Evolutionary conservation across 768 basidiomycete species (phyloP).

Genomic region (Lyophyllum semitale): DNA sequence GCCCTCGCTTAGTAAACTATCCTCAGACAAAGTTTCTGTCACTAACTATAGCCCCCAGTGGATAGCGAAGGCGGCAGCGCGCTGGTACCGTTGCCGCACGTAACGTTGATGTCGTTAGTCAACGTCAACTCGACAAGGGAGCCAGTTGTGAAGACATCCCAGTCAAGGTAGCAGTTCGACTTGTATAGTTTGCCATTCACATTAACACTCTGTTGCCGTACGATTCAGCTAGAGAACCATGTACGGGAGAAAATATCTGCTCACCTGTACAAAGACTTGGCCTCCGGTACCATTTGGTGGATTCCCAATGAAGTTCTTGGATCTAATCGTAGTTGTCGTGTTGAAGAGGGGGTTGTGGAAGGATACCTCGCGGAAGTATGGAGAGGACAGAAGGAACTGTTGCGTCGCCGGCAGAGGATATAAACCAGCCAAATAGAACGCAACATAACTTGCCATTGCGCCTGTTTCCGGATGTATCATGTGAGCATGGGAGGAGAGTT

Average conservation of each 20-base stretch:
- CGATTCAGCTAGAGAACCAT: background rate
- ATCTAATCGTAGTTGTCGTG: slow-evolving; percentile 55
- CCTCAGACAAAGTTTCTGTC: too few species aligned
- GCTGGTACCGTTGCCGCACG: slow-evolving; percentile 46
- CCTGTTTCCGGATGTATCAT: slow-evolving; percentile 31
- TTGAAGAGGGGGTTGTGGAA: slow-evolving; percentile 63
- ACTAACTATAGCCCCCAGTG: slow-evolving; percentile 57
- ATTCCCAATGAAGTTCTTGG: slow-evolving; percentile 53
- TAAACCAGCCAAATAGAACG: slow-evolving; percentile 59
- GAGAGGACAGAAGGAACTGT: slow-evolving; percentile 62
- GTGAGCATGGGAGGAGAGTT: background rate
- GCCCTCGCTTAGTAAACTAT: too few species aligned
- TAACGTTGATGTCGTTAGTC: slow-evolving; percentile 51
- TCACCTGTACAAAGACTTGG: slow-evolving; percentile 57
- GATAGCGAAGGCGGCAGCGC: slow-evolving; percentile 64
- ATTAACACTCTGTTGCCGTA: slow-evolving; percentile 49
- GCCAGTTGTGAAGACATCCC: slow-evolving; percentile 60
- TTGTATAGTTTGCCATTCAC: slow-evolving; percentile 60
- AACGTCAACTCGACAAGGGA: slow-evolving; percentile 57
- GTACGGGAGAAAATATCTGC: slow-evolving; percentile 4
- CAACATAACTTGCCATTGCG: slow-evolving; percentile 64
- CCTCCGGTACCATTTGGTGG: slow-evolving; percentile 53
- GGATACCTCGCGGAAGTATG: slow-evolving; percentile 60
- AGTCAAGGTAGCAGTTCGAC: slow-evolving; percentile 66
- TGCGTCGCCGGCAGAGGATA: slow-evolving; percentile 65